Base-by-base conservation (phyloP, 306 rosid genomes). In the Mucuna pruriens region DNA sequence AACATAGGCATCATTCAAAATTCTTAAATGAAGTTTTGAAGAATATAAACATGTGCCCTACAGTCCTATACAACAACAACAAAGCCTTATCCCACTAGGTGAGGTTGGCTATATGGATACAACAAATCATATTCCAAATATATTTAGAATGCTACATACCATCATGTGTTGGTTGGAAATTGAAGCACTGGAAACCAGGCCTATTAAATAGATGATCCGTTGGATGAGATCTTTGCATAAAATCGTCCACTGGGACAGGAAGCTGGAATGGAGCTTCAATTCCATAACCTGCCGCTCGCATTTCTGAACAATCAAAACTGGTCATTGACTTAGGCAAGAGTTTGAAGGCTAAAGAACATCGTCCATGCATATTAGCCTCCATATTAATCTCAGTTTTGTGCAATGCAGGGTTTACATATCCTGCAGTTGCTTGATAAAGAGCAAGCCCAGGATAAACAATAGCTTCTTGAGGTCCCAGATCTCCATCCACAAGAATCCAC, bases 221-320 rank as follows among this genome's bases (percentile, higher is more conserved):
- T 54, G 91, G 86, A 82, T 88, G 93, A 49, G 99, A 85, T 83
- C 96, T 90, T 86, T 91, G 99, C 99, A 95, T 95, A 82, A 95
- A 95, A 87, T 95, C 99, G 80, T 95, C 98, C 71, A 95, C 99
- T 7, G 92, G 88, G 69, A 95, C 88, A 70, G 98, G 97, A 79
- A 90, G 93, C 87, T 89, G 98, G 81, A 93, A 95, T 86, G 92
- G 98, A 78, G 95, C 87, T 75, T 95, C 99, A 54, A 95, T 91
- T 63, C 97, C 98, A 58, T 93, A 96, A 75, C 99, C 99, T 22
- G 98, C 98, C 0, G 94, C 94, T 80, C 94, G 92, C 99, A 95
- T 95, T 86, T 93, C 98, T 40, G 99, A 92, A 90, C 99, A 95
- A 78, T 87, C 93, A 71, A 95, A 90, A 80, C 85, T 88, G 78